phyloP scores from a whole-genome alignment of 164 flowering plant genomes.

The Vitis rupestris region DNA sequence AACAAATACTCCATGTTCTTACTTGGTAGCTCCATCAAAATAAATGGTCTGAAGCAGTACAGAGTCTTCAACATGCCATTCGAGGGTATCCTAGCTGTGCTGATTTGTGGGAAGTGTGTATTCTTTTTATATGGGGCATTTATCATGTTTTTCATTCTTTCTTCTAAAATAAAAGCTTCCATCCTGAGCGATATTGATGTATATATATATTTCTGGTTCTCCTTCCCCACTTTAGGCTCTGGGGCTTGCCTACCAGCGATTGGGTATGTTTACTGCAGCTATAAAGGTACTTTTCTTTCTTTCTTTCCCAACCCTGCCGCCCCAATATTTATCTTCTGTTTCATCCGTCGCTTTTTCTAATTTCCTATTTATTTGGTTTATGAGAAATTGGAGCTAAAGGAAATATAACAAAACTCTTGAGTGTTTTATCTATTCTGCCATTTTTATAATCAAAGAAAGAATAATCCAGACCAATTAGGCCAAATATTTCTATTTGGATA shows the following conservation, averaged over 20 bases:
- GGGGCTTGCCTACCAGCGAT: constrained; percentile 87
- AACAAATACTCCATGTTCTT: neutral
- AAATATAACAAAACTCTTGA: no score
- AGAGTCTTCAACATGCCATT: constrained; percentile 89
- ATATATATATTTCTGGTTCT: neutral
- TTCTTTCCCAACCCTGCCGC: neutral
- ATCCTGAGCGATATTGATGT: neutral
- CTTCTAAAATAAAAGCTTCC: neutral
- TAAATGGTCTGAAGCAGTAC: constrained; percentile 89
- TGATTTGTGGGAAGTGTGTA: constrained; percentile 86
- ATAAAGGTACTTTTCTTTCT: constrained; percentile 54
- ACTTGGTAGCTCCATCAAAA: constrained; percentile 48
- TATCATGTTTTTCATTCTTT: neutral
- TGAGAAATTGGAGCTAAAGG: no score
- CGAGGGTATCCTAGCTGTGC: constrained; percentile 80
- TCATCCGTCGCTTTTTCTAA: neutral
- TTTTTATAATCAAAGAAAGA: no score
- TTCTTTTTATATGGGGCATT: neutral
- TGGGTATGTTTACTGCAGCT: constrained; percentile 96
- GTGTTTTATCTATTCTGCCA: no score
- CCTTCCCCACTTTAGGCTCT: constrained; percentile 51
- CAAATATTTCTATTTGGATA: no score
- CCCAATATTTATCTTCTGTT: neutral
- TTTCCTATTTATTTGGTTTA: no score
- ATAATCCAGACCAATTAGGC: no score